phyloP scores from a whole-genome alignment of 176 grass and related monocot genomes.

The Zizania latifolia region DNA sequence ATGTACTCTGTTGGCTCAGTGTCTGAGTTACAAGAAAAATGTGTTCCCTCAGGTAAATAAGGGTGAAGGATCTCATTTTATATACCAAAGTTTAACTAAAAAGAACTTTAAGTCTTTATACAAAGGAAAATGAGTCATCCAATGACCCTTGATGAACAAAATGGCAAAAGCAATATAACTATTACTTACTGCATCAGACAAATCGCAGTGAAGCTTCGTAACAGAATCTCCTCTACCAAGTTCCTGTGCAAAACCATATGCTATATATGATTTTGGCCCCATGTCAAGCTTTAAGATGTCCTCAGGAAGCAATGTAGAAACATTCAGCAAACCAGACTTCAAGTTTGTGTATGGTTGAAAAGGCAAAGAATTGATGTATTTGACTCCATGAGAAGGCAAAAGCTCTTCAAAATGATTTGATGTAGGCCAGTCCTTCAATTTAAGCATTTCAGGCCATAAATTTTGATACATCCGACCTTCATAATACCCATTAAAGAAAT shows the following conservation, averaged over 20 bases:
- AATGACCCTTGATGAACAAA: background rate
- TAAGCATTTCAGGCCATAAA: constrained; percentile 72
- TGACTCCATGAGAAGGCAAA: constrained; percentile 56
- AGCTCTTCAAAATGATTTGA: constrained; percentile 66
- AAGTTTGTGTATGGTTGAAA: constrained; percentile 76
- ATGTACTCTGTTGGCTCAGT: background rate
- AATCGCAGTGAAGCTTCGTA: constrained; percentile 79
- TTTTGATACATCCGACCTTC: constrained; percentile 47
- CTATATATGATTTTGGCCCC: constrained; percentile 93
- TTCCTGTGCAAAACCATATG: constrained; percentile 69
- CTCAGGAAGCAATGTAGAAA: constrained; percentile 51
- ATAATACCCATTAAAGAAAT: constrained; percentile 60
- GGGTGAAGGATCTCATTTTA: background rate
- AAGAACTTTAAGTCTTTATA: background rate
- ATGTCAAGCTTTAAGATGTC: constrained; percentile 61
- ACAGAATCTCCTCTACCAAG: constrained; percentile 81
- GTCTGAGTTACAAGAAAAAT: background rate
- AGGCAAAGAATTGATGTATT: constrained; percentile 55
- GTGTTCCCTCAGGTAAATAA: background rate
- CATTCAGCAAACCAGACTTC: constrained; percentile 54
- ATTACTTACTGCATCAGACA: constrained; percentile 75
- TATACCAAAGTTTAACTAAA: background rate
- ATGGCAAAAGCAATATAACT: background rate
- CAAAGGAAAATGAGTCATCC: background rate
- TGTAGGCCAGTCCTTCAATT: constrained; percentile 87